Evolutionary conservation across 768 basidiomycete genomes (phyloP), one percentile per base, ranked within the genome.

Genomic region (Auricularia sp.): DNA sequence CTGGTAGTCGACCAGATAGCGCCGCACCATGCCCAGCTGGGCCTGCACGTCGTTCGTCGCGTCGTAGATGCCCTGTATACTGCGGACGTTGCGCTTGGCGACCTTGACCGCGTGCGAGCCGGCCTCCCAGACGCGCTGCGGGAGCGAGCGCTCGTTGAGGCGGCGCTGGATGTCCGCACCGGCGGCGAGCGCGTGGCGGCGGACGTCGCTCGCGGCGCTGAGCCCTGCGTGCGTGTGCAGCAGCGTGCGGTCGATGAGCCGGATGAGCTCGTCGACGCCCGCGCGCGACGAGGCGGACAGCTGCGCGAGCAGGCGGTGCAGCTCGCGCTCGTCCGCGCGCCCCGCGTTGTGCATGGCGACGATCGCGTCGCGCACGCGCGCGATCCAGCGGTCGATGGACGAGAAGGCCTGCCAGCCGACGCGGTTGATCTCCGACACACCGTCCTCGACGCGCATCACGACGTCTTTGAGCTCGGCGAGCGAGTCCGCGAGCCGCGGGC

Each of bases 71-170:
- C 7, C 7, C 56, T 59, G 29, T 4, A 59, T 35, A 36, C 23
- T 59, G 23, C 23, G 14, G 3, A 35, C 34, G 18, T 59, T 59
- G 23, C 29, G 14, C 56, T 59, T 35, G 23, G 56, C 56, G 7
- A 59, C 16, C 8, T 35, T 14, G 8, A 59, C 56, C 7, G 56
- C 56, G 23, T 59, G 56, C 56, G 56, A 59, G 56, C 35, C 53
- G 23, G 18, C 56, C 21, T 64, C 58, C 54, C 63, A 54, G 43
- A 54, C 54, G 16, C 42, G n/a, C 63, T 60, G 4, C 63, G 54
- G 36, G n/a, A 54, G 35, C 54, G 63, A 36, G 53, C 63, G 34
- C 56, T 58, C 63, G 36, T 59, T 14, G 1, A 64, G 56, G 36
- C 63, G 36, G 35, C 63, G 29, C 36, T 60, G 36, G 34, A 64